Evolutionary conservation across 1,284 basidiomycete species (phyloP), one percentile per base, ranked within the genome.

Genomic region (Amylostereum chailletii): DNA sequence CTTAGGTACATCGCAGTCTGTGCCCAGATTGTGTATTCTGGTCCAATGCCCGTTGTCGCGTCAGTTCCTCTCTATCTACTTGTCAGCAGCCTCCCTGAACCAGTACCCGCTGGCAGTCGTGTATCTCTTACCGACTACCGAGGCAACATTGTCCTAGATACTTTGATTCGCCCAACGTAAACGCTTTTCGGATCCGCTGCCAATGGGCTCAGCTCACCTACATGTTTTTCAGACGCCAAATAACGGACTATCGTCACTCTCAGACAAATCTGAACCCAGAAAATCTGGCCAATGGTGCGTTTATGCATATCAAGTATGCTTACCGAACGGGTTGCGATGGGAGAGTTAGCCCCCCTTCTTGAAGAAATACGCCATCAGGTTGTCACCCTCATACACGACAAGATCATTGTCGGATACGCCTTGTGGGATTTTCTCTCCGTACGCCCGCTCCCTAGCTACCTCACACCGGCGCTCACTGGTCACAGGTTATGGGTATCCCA

Each of bases 401-500:
- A 76, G 59, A 71, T 80, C 33, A 60, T 81, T 43, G 69, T 81
- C 33, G 79, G 80, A 36, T 73, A 81, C 57, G 64, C 66, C 32
- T 59, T 81, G 10, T 81, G 77, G 78, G 62, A 70, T 31, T 74
- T 78, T 55, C 63, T 81, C 51, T 77, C 77, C 46, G 79, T 79
- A 56, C 45, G 69, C 59, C 19, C 19, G 19, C 19, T 19, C 19
- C 19, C 19, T 19, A 19, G 19, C 19, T 19, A 19, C 19, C 19
- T 19, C 19, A 19, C 19, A 19, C 19, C 19, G 19, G 19, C 19
- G 19, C 19, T 19, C 19, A 19, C 19, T 41, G 6, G 6, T 30
- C 19, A 11, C 36, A 81, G 79, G 71, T 78, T 27, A 60, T 81
- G 55, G 74, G 72, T 9, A 58, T 81, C 39, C 67, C 69, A 11